Percentiles rank a stretch among this genome's conserved stretches.
phyloP scores from a whole-genome alignment of 805 yeast genomes.

The Lipomyces lipofer region DNA sequence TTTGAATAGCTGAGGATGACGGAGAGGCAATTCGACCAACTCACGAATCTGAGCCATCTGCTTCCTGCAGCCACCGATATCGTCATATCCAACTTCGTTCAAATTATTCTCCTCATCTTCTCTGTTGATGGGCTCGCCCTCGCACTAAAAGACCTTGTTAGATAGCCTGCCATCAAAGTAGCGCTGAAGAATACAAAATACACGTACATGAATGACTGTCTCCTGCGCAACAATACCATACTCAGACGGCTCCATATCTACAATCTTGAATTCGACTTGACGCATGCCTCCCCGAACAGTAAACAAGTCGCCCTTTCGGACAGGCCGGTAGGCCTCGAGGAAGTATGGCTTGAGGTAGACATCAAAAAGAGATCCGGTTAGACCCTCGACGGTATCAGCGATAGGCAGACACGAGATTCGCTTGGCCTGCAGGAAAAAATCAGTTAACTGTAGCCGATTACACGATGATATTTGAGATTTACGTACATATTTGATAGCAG shows the following conservation, averaged over 20 bases:
- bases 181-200: neutral
- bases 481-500: constrained; percentile 81
- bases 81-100: constrained; percentile 97
- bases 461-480: neutral
- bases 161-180: neutral
- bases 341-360: constrained; percentile 96
- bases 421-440: constrained; percentile 52
- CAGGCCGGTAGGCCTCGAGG: constrained; percentile 98
- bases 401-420: constrained; percentile 94
- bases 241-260: constrained; percentile 96
- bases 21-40: constrained; percentile 93
- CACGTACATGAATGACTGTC: constrained; percentile 73
- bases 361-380: constrained; percentile 94
- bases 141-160: constrained; percentile 50
- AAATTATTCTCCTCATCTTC: constrained; percentile 97
- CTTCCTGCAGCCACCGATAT: constrained; percentile 98
- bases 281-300: constrained; percentile 99
- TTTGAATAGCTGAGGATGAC: constrained; percentile 98
- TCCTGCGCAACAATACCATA: constrained; percentile 98
- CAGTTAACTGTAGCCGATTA: neutral
- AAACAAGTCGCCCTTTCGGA: constrained; percentile 94
- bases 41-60: constrained; percentile 99
- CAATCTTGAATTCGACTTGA: constrained; percentile 98
- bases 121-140: constrained; percentile 97
- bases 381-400: constrained; percentile 97